Evolutionary conservation across 805 yeast genomes (phyloP), one percentile per base, ranked within the genome.

Genomic region (Candida vartiovaarae): DNA sequence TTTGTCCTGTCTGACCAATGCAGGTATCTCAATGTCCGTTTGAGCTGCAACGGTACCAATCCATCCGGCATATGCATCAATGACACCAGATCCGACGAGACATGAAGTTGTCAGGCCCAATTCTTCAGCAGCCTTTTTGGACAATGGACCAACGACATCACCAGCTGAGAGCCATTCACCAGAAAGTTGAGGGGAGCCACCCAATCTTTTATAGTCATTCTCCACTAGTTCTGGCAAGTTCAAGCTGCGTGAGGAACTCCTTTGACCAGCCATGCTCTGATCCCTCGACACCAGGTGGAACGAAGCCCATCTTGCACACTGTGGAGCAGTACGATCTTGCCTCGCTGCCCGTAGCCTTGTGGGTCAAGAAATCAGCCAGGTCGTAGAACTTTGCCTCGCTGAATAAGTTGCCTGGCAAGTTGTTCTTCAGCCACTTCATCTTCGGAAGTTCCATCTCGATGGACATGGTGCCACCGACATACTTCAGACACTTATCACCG

Each of bases 21-120:
- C 76, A 43, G 80, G 71, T 29, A 72, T 60, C 25, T 59, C 69
- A 5, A 67, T 59, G 50, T 83, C 86, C 5, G 88, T 80, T 53
- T 81, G 80, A 1, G 95, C 95, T 27, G 97, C 99, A 46, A 91
- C 96, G 1, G 98, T 93, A 44, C 99, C 99, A 44, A 93, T 78
- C 97, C 98, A 93, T 37, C 99, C 99, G 4, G 98, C 95, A 60
- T 93, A 93, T 5, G 98, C 97, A 62, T 93, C 99, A 60, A 93
- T 93, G 33, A 93, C 95, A 59, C 96, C 97, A 1, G 95, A 82
- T 6, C 96, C 97, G 35, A 93, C 98, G 30, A 80, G 77, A 65
- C 95, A 84, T 41, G 73, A 71, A 24, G 84, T 74, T 8, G 93
- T 76, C 49, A 93, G 72, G 8, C 98, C 98, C 56, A 93, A 71